Evolutionary conservation across 139 green algal species (phyloP).

Genomic region (Chlorella sorokiniana): DNA sequence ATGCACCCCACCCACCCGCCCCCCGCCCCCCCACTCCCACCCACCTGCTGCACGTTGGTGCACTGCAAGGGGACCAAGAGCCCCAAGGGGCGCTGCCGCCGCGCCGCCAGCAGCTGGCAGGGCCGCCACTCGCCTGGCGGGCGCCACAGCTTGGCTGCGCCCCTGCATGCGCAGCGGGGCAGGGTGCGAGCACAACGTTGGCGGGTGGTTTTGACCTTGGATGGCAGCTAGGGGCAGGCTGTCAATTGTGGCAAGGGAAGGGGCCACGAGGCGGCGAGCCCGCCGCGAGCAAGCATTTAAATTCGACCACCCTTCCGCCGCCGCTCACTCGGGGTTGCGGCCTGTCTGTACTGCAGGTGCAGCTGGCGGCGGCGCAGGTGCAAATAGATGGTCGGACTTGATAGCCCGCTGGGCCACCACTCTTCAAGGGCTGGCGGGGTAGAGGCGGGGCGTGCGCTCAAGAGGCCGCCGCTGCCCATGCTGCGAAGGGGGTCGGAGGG

Average conservation of each 20-base stretch:
- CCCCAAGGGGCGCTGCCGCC: not conserved
- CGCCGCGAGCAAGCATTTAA: not conserved
- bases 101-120: not conserved
- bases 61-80: not conserved
- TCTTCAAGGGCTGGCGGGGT: not conserved
- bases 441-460: too few relatives aligned
- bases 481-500: not conserved
- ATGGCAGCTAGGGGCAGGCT: not conserved
- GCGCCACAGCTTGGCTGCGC: slow-evolving; percentile 3
- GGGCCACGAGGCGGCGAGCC: too few relatives aligned
- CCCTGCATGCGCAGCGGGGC: not conserved
- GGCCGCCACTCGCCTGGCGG: not conserved
- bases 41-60: slow-evolving; percentile 17
- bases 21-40: not conserved
- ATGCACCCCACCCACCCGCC: not conserved
- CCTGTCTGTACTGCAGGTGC: slow-evolving; percentile 5
- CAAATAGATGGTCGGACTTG: slow-evolving; percentile 27
- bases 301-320: not conserved
- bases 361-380: slow-evolving; percentile 31
- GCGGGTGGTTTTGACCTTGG: not conserved
- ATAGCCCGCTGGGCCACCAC: slow-evolving; percentile 25
- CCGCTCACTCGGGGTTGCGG: slow-evolving; percentile 2
- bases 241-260: too few relatives aligned
- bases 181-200: not conserved
- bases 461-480: not conserved